Evolutionary conservation across 495 filamentous ascomycete genomes (phyloP).

Genomic region (Lentithecium fluviatile): DNA sequence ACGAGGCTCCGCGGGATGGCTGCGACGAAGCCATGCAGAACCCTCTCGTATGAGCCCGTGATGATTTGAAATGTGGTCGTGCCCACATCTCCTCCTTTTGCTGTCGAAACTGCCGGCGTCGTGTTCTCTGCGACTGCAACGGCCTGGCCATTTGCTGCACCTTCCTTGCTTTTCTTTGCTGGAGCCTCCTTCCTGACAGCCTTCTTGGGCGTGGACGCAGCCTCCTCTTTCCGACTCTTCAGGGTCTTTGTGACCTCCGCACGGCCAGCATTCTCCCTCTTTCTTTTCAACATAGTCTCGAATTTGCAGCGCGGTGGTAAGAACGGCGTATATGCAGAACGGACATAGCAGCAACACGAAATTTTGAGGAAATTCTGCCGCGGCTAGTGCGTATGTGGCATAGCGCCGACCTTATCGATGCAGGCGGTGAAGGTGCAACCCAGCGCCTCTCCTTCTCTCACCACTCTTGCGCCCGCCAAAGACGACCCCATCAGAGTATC

Average conservation of each 20-base stretch:
- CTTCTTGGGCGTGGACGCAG: conserved; percentile 41
- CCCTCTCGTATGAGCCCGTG: conserved; percentile 90
- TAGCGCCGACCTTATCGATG: conserved; percentile 4
- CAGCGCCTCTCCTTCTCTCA: conserved; percentile 5
- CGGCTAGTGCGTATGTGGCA: neutral
- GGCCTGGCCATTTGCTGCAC: conserved; percentile 36
- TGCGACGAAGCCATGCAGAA: conserved; percentile 87
- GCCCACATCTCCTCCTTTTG: neutral
- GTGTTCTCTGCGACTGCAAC: neutral
- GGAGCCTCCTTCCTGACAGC: neutral
- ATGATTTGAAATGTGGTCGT: conserved; percentile 72
- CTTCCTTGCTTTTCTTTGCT: conserved; percentile 35
- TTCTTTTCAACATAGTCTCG: conserved; percentile 71
- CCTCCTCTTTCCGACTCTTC: conserved; percentile 39
- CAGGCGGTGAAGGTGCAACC: conserved; percentile 1
- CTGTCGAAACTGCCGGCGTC: neutral
- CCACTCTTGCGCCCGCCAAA: neutral
- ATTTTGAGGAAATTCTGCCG: conserved; percentile 26
- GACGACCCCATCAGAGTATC: conserved; percentile 16
- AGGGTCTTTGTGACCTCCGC: conserved; percentile 29
- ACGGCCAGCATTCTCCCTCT: conserved; percentile 53
- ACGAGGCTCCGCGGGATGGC: conserved; percentile 50
- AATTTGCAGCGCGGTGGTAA: neutral
- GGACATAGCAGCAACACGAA: conserved; percentile 2
- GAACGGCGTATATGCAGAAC: neutral